Evolutionary conservation across 2,329 filamentous ascomycete species (phyloP), one percentile per base, ranked within the genome.

Genomic region (Colletotrichum cereale): DNA sequence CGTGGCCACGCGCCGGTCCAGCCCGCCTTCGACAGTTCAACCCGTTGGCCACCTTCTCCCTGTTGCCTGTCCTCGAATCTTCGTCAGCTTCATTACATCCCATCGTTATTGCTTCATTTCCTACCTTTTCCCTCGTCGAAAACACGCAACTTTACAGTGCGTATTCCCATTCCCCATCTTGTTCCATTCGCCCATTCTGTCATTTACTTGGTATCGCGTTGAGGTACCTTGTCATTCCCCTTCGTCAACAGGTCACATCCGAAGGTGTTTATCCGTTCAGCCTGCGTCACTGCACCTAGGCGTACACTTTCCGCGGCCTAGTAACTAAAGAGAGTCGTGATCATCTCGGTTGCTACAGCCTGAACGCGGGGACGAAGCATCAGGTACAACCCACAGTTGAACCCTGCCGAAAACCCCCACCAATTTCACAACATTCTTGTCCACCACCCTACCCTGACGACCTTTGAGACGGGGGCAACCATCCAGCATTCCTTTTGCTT

Each of bases 391-490:
- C 55, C 29, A 44, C 31, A 29, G 57, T 63, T 67, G 29, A 52
- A 68, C 47, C 58, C 34, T 60, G 56, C 65, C 47, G 57, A 64
- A 61, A 38, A 64, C 64, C 66, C 52, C 70, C 70, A 64, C 66
- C 66, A 70, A 73, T 72, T 48, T 72, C 26, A 40, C 61, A 64
- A 47, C 72, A 73, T 73, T 74, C 72, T 71, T 73, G 62, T 56
- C 44, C 50, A 24, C 57, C 57, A 66, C 53, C 56, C 63, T 56
- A 66, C 53, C 56, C 63, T 56, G 57, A 68, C 61, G 58, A 72
- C 40, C 58, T 61, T 53, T 40, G 29, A 55, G 57, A 61, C 61
- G 40, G 62, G 62, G 55, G 64, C 72, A 68, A 72, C 63, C 60
- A 18, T 26, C 26, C 24, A 60, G 6, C 64, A 72, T 68, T 68